Evolutionary conservation across 306 rosid genomes (phyloP).

Genomic region (Cucumis sativus): Cucumber_9930_V3 NC_026657.2:29861501-29862000

Average conservation of each 20-base stretch:
- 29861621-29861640: background rate
- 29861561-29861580: background rate
- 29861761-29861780: background rate
- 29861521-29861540: constrained; percentile 9
- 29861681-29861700: background rate
- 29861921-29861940: background rate
- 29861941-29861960: background rate
- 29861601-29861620: background rate
- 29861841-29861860: no score
- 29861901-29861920: background rate
- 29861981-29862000: background rate
- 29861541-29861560: background rate
- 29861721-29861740: background rate
- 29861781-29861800: background rate
- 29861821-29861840: no score
- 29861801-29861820: background rate
- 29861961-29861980: background rate
- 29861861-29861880: background rate
- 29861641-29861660: background rate
- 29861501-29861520: constrained; percentile 8
- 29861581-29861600: constrained; percentile 1
- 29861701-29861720: background rate
- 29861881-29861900: background rate
- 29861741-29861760: background rate
- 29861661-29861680: background rate